Evolutionary conservation across 345 rosid species (phyloP).

Genomic region (Pistacia vera): DNA sequence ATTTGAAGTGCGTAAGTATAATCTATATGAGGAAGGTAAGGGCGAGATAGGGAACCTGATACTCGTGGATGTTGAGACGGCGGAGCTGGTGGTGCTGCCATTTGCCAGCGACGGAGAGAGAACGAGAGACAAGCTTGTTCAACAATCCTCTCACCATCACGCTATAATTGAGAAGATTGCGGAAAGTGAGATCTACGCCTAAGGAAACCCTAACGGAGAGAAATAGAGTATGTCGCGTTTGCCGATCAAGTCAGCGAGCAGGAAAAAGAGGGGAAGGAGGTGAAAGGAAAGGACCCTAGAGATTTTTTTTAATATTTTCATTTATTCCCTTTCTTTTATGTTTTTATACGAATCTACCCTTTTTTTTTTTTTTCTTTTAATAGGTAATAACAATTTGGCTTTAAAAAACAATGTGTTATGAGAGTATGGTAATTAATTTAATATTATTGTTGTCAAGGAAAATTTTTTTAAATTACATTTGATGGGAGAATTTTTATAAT

Average conservation of each 20-base stretch:
- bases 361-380: too few species aligned
- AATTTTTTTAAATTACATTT: too few species aligned
- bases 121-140: conserved; percentile 71
- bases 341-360: not conserved
- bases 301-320: not conserved
- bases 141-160: conserved; percentile 67
- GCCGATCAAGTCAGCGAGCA: not conserved
- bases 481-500: too few species aligned
- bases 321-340: not conserved
- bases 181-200: not conserved
- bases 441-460: too few species aligned
- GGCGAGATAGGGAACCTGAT: conserved; percentile 54
- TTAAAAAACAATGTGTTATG: too few species aligned
- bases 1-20: not conserved
- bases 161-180: not conserved
- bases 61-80: conserved; percentile 96
- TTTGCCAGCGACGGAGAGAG: conserved; percentile 79
- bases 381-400: too few species aligned
- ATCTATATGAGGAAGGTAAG: not conserved
- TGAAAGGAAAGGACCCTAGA: not conserved
- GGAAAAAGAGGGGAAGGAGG: too few species aligned
- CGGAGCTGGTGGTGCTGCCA: conserved; percentile 98
- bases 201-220: conserved; percentile 10
- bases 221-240: not conserved
- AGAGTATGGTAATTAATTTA: too few species aligned